Percentiles rank a stretch among this genome's conserved stretches.
phyloP scores from a whole-genome alignment of 140 eudicot genomes.

The Bidens hawaiensis region DNA sequence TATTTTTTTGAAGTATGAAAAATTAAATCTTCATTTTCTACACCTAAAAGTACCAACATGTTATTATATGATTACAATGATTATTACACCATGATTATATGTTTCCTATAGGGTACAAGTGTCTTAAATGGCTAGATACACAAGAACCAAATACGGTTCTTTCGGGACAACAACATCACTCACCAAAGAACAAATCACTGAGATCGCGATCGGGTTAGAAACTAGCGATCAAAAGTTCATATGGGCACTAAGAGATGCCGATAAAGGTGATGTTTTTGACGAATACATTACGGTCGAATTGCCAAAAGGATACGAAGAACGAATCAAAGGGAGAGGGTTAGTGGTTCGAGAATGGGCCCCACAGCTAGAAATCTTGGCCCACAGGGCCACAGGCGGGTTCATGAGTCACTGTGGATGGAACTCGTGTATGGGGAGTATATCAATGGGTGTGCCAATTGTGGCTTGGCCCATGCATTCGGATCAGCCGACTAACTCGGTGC shows the following conservation, averaged over 20 bases:
- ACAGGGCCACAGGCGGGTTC: constrained; percentile 60
- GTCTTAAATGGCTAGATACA: constrained; percentile 62
- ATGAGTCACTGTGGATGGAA: constrained; percentile 96
- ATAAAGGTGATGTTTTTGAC: constrained; percentile 43
- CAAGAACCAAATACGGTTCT: constrained; percentile 41
- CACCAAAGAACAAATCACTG: constrained; percentile 40
- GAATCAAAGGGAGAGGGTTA: constrained; percentile 43
- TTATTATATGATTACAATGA: too few relatives aligned
- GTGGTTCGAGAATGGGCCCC: constrained; percentile 85
- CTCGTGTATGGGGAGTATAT: constrained; percentile 67
- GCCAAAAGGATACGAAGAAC: constrained; percentile 65
- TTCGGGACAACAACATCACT: constrained; percentile 61
- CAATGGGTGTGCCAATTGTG: constrained; percentile 71
- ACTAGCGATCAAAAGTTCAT: constrained; percentile 48
- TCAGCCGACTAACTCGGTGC: constrained; percentile 48
- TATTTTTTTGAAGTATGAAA: too few relatives aligned
- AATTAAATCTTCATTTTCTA: too few relatives aligned
- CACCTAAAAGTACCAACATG: too few relatives aligned
- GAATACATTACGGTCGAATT: constrained; percentile 31
- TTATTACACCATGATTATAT: neutral
- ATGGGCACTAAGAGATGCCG: constrained; percentile 75
- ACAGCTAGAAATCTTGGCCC: constrained; percentile 61
- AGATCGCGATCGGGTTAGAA: constrained; percentile 61
- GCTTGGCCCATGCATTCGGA: constrained; percentile 98
- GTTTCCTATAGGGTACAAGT: constrained; percentile 7